These are phyloP conservation scores for Reticulascus tulasneorum DNA, from an alignment of 2,329 filamentous ascomycete genomes.

Conservation along the genomic window DNA sequence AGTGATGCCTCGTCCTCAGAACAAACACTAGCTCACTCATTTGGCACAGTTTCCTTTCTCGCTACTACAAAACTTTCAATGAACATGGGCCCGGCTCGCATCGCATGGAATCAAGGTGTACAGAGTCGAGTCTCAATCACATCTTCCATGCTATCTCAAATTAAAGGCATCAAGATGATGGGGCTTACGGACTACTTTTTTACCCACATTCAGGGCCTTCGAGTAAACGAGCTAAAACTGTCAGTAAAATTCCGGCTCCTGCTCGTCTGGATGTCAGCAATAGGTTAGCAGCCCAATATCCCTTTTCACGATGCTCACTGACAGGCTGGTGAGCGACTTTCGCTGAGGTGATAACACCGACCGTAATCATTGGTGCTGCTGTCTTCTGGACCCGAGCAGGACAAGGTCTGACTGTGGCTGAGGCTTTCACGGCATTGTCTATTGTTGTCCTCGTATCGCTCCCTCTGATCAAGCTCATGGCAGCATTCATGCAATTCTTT, in stretches of 20 bases:
- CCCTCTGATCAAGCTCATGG: slow-evolving; percentile 27
- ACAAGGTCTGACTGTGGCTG: slow-evolving; percentile 24
- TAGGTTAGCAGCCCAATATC: slow-evolving; percentile 7
- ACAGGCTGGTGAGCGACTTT: slow-evolving; percentile 15
- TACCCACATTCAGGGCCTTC: slow-evolving; percentile 27
- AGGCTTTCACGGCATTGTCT: slow-evolving; percentile 32
- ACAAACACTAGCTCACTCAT: not conserved
- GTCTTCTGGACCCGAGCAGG: slow-evolving; percentile 27
- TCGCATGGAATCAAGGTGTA: slow-evolving; percentile 35
- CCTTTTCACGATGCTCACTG: not conserved
- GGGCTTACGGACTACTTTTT: slow-evolving; percentile 31
- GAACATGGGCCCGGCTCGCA: slow-evolving; percentile 26
- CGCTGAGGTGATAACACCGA: slow-evolving; percentile 24
- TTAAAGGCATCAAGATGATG: slow-evolving; percentile 42
- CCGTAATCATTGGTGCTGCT: slow-evolving; percentile 28
- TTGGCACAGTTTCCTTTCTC: slow-evolving; percentile 27
- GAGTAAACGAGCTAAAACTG: slow-evolving; percentile 32
- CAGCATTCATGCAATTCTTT: slow-evolving; percentile 27
- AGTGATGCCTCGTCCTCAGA: slow-evolving; percentile 3
- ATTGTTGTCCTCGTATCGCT: slow-evolving; percentile 27
- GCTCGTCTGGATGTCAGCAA: slow-evolving; percentile 25
- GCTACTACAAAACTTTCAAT: slow-evolving; percentile 14
- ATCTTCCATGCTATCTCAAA: slow-evolving; percentile 33
- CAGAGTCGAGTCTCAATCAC: slow-evolving; percentile 35
- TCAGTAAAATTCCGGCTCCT: slow-evolving; percentile 33